Conservation (phyloP, 2,329 filamentous ascomycete species). For the Fusarium oxysporum region DNA sequence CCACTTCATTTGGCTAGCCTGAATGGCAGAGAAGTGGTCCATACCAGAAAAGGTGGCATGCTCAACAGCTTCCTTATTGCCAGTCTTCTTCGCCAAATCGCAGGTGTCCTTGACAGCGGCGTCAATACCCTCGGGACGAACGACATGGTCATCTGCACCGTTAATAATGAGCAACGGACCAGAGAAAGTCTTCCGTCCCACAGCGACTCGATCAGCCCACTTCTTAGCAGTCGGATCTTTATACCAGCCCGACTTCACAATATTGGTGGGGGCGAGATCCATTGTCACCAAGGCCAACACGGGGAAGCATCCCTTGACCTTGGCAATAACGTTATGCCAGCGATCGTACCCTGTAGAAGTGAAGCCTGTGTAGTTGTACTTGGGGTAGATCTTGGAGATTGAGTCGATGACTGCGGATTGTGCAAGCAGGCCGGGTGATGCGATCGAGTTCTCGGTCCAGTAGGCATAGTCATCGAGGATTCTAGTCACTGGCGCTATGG, state of each 20-base stretch:
- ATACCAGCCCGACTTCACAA: not conserved
- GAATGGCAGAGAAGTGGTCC: conserved; percentile 32
- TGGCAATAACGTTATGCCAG: conserved; percentile 27
- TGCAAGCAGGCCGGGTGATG: not conserved
- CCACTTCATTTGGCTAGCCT: conserved; percentile 28
- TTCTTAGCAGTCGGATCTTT: not conserved
- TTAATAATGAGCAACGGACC: not conserved
- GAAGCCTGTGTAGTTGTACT: conserved; percentile 26
- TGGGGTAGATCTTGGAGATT: conserved; percentile 21
- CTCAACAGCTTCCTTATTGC: not conserved
- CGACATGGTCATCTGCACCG: conserved; percentile 4
- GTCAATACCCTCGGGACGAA: conserved; percentile 13
- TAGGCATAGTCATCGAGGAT: conserved; percentile 22
- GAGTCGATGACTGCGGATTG: conserved; percentile 18
- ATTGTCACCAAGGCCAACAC: not conserved
- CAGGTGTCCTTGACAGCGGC: conserved; percentile 4
- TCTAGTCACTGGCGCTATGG: conserved; percentile 25
- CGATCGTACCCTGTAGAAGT: conserved; percentile 20
- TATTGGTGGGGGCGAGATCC: not conserved
- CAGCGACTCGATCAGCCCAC: conserved; percentile 7
- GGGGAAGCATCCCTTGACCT: conserved; percentile 22
- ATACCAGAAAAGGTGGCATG: conserved; percentile 2
- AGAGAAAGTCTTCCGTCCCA: not conserved
- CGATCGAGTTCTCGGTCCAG: conserved; percentile 9
- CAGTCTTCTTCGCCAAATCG: not conserved